Evolutionary conservation across 192 early-diverging fungal genomes (phyloP), one percentile per base, ranked within the genome.

Genomic region (Spizellomyces sp.): DNA sequence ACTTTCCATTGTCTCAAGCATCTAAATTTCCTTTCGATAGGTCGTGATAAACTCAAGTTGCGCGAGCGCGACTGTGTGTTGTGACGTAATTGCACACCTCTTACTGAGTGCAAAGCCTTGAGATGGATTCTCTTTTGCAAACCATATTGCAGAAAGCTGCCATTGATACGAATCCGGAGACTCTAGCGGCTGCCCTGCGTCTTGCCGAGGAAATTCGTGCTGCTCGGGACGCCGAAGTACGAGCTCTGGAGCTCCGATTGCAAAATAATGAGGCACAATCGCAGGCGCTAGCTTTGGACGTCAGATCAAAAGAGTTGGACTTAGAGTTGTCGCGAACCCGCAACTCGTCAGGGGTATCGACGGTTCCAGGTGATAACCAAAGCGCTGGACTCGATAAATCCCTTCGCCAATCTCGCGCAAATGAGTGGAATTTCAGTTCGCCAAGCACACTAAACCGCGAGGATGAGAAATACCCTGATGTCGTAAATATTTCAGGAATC

Each of bases 51-150:
- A 36, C 27, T 36, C 27, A 2, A 36, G 27, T 36, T 36, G 27
- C 27, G 27, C 3, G 27, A 36, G 27, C 27, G 27, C 27, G 27
- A 36, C 27, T 2, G 27, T 36, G 27, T 36, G 27, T 36, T 36
- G 27, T 36, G 27, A 36, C 27, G 27, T 36, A 36, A 36, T 36
- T 36, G 27, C n/a, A 3, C 27, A 2, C 27, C 27, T 36, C 27
- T 3, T 36, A 36, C 27, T 36, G 27, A 36, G 3, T 36, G 27
- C 27, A 36, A 36, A 36, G 27, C 1, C 3, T 36, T 3, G 27
- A 36, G 17, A 72, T 72, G 70, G 70, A 72, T 4, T 52, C 62
- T 15, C 62, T 72, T 6, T 62, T 72, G 52, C 44, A n/a, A 12
- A 27, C 47, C 45, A 10, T 72, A 19, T 62, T 72, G 59, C 43